These are phyloP conservation scores for Ceratobasidium sp. DNA, from an alignment of 1,284 basidiomycete species.

Conservation along the genomic window DNA sequence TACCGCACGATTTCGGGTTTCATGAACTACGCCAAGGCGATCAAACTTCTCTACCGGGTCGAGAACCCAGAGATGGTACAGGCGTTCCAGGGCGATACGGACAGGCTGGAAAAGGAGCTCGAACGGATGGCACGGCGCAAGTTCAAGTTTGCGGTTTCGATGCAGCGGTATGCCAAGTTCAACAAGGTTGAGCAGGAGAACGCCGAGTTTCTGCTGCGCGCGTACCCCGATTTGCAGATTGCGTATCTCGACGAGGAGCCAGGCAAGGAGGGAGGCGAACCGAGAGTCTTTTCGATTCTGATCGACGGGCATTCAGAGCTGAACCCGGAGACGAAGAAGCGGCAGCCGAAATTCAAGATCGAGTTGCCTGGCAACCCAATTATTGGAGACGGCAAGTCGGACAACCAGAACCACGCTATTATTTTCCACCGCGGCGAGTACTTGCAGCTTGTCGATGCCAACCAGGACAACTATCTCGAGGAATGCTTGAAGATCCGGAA, in stretches of 20 bases:
- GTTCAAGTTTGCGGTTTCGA: constrained; percentile 99
- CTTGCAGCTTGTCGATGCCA: constrained; percentile 98
- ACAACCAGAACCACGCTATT: constrained; percentile 99
- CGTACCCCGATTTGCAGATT: constrained; percentile 99
- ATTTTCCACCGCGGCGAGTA: constrained; percentile 99
- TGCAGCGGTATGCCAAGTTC: constrained; percentile 99
- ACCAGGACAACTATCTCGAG: constrained; percentile 99
- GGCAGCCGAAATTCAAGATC: constrained; percentile 97
- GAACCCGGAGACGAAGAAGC: constrained; percentile 84
- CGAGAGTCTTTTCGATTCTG: constrained; percentile 93
- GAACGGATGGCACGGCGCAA: constrained; percentile 98
- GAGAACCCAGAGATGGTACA: constrained; percentile 99
- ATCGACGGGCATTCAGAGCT: constrained; percentile 99
- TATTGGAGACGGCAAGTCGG: constrained; percentile 98
- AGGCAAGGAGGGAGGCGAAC: constrained; percentile 94
- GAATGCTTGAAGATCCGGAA: constrained; percentile 99
- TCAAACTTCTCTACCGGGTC: constrained; percentile 99
- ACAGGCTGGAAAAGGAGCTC: constrained; percentile 95
- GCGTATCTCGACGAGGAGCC: constrained; percentile 98
- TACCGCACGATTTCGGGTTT: constrained; percentile 99
- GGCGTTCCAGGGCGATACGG: constrained; percentile 97
- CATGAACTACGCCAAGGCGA: constrained; percentile 99
- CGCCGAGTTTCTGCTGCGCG: constrained; percentile 96
- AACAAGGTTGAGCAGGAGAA: constrained; percentile 99
- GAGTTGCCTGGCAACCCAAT: constrained; percentile 99